Conservation (phyloP, 129 eudicot species). For the Daucus carota region DNA sequence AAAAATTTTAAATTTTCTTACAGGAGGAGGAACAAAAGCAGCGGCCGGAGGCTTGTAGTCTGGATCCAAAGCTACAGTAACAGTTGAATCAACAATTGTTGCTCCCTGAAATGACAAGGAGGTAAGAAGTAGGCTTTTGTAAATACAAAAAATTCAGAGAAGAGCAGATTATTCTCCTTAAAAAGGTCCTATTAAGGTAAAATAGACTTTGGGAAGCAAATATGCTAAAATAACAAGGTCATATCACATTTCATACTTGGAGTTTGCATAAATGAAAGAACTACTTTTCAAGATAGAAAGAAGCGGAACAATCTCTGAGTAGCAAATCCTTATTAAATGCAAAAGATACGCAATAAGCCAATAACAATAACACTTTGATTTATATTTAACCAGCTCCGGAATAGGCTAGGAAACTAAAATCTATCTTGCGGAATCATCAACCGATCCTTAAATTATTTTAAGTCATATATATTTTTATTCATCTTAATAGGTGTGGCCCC, state of each 20-base stretch:
- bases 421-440: neutral
- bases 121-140: neutral
- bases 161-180: neutral
- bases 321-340: neutral
- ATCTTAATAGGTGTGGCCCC: neutral
- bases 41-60: slow-evolving; percentile 64
- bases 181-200: neutral
- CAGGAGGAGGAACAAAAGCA: slow-evolving; percentile 37
- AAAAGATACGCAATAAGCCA: neutral
- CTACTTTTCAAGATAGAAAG: neutral
- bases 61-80: slow-evolving; percentile 51
- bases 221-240: neutral
- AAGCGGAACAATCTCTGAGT: neutral
- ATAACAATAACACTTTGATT: too few species aligned
- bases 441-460: neutral
- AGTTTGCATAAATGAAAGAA: neutral
- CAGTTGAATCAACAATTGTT: slow-evolving; percentile 58
- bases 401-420: neutral
- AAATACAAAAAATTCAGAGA: neutral
- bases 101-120: slow-evolving; percentile 58
- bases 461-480: neutral
- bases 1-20: slow-evolving; percentile 37
- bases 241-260: neutral
- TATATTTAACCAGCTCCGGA: neutral
- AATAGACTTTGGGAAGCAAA: neutral